A percentile compares a stretch with the other conserved stretches of the same genome.
These are phyloP conservation scores for Colletotrichum melonis DNA, from an alignment of 2,329 filamentous ascomycete species.

Conservation along the genomic window DNA sequence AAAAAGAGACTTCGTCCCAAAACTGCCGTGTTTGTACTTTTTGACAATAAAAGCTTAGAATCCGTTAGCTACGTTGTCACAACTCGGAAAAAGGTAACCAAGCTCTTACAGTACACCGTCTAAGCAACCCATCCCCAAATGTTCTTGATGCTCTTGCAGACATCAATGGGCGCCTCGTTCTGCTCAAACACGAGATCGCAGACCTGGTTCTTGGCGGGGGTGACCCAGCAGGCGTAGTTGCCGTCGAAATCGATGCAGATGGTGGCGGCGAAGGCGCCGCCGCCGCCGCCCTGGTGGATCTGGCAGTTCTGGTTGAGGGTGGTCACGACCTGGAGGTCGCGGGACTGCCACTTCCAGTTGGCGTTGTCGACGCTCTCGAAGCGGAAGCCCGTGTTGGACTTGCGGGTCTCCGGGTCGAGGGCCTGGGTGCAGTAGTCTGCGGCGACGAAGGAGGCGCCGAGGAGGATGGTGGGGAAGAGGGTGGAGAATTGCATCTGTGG, in stretches of 20 bases:
- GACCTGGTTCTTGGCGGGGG: constrained; percentile 9
- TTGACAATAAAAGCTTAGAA: too few relatives aligned
- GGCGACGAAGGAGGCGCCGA: not conserved
- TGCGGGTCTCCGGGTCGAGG: not conserved
- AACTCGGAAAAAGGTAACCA: too few relatives aligned
- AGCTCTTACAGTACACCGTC: not conserved
- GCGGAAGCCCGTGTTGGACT: not conserved
- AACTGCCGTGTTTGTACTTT: too few relatives aligned
- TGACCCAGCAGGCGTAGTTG: constrained; percentile 9
- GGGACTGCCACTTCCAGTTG: constrained; percentile 12
- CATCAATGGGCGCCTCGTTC: not conserved
- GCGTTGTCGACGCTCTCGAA: not conserved
- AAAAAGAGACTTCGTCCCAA: too few relatives aligned
- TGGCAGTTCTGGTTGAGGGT: constrained; percentile 5
- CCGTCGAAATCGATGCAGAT: constrained; percentile 18
- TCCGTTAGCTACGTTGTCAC: too few relatives aligned
- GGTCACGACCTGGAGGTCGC: constrained; percentile 3
- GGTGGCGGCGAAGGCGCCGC: not conserved
- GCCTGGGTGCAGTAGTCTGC: constrained; percentile 14
- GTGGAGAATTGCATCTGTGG: constrained; percentile 8
- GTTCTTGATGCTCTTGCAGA: constrained; percentile 2
- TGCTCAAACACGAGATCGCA: constrained; percentile 17
- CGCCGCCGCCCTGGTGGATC: constrained; percentile 19
- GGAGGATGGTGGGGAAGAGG: not conserved
- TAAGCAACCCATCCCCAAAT: constrained; percentile 19